Percentiles rank a stretch among this genome's conserved stretches.
Evolutionary conservation across 345 rosid genomes (phyloP).

Genomic region (Syzygium jambos): DNA sequence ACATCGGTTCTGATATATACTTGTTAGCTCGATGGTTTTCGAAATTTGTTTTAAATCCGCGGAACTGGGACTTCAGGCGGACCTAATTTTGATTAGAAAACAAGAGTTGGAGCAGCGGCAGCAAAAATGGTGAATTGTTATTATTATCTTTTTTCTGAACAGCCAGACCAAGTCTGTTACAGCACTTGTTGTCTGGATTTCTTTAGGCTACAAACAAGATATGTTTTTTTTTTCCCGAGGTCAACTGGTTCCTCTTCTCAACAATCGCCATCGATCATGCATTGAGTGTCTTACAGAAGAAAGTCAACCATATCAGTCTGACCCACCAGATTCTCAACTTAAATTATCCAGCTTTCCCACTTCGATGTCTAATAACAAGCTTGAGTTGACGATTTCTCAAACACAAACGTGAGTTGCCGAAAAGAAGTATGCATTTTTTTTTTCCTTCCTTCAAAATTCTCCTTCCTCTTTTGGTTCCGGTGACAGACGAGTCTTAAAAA

Average conservation of each 20-base stretch:
- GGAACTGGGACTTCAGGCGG: no score
- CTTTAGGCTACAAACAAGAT: neutral
- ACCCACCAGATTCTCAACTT: neutral
- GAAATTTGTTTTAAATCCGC: neutral
- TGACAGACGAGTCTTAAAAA: neutral
- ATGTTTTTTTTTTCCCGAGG: neutral
- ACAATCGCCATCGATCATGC: neutral
- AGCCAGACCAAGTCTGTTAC: neutral
- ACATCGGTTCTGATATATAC: neutral
- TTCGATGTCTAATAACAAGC: neutral
- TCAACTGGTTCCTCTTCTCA: neutral
- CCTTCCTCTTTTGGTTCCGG: neutral
- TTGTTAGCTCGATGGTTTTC: neutral
- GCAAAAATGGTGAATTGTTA: neutral
- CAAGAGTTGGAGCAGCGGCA: neutral
- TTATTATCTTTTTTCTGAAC: neutral
- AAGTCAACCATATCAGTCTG: neutral
- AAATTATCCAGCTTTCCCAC: neutral
- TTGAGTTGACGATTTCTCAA: neutral
- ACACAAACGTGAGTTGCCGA: neutral
- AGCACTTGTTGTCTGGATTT: neutral
- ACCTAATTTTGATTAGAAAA: no score
- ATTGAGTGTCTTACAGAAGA: neutral
- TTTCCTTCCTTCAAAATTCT: neutral
- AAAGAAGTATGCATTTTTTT: neutral